phyloP scores from a whole-genome alignment of 2,329 filamentous ascomycete genomes.

The Penicillium sp. region DNA sequence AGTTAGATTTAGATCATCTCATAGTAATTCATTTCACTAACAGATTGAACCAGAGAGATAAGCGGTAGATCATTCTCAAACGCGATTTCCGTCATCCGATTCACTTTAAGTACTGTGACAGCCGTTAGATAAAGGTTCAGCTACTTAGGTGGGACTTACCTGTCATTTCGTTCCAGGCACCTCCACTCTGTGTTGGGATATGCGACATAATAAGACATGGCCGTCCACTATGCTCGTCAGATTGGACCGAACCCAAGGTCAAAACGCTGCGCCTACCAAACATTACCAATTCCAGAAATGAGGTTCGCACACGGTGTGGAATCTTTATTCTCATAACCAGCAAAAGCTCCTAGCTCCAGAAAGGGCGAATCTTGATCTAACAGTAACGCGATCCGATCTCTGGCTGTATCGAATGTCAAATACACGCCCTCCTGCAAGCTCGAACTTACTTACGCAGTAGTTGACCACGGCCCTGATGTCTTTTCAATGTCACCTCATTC shows the following conservation, averaged over 20 bases:
- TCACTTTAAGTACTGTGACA: slow-evolving; percentile 31
- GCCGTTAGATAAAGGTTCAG: not conserved
- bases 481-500: slow-evolving; percentile 25
- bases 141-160: slow-evolving; percentile 10
- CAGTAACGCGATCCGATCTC: slow-evolving; percentile 41
- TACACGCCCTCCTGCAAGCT: no score
- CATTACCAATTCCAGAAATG: slow-evolving; percentile 41
- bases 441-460: slow-evolving; percentile 23
- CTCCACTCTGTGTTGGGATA: slow-evolving; percentile 45
- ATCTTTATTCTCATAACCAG: slow-evolving; percentile 35
- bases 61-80: slow-evolving; percentile 44
- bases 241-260: not conserved
- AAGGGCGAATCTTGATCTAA: slow-evolving; percentile 44
- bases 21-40: not conserved
- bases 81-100: slow-evolving; percentile 41
- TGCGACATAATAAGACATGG: slow-evolving; percentile 43
- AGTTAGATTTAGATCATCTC: not conserved
- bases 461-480: slow-evolving; percentile 33
- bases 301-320: slow-evolving; percentile 41
- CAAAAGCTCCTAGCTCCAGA: slow-evolving; percentile 41
- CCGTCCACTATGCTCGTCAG: slow-evolving; percentile 27
- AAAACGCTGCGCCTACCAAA: slow-evolving; percentile 14
- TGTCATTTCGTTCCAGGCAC: slow-evolving; percentile 47
- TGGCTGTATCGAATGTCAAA: slow-evolving; percentile 24
- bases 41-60: slow-evolving; percentile 43